These are phyloP conservation scores for Botryotinia globosa DNA, from an alignment of 2,329 filamentous ascomycete species.

Conservation along the genomic window DNA sequence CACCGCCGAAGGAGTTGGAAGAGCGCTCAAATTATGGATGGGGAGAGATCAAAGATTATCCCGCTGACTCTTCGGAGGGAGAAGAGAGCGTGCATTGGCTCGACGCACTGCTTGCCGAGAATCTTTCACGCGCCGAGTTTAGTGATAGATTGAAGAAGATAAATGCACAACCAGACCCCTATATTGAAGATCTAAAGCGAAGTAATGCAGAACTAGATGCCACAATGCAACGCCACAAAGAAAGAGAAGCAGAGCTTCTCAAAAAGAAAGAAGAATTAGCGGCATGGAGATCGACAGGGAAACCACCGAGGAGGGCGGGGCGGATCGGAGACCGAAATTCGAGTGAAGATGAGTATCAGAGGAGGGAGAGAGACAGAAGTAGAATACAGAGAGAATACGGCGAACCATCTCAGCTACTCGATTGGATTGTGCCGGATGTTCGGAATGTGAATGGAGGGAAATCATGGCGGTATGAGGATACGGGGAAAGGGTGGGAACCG, in stretches of 20 bases:
- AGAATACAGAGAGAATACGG: neutral
- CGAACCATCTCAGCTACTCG: neutral
- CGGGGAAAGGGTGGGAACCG: neutral
- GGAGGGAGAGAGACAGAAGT: neutral
- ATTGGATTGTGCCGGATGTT: accelerated
- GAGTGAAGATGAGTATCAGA: neutral
- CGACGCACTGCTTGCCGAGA: neutral
- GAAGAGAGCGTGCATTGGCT: neutral
- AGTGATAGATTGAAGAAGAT: neutral
- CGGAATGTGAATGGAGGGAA: accelerated
- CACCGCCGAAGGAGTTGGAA: neutral
- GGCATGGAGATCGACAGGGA: neutral
- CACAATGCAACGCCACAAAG: neutral
- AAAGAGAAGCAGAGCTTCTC: too few species aligned
- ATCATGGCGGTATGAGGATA: neutral
- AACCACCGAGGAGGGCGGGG: neutral
- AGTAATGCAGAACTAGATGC: neutral
- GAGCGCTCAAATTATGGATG: neutral
- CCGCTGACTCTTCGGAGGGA: too few species aligned
- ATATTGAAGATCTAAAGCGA: too few species aligned
- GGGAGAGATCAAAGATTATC: neutral
- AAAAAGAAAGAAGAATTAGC: neutral
- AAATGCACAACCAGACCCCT: neutral
- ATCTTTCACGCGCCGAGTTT: neutral
- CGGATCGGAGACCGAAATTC: neutral